Evolutionary conservation across 2,329 filamentous ascomycete genomes (phyloP), one percentile per base, ranked within the genome.

Genomic region (Zymoseptoria brevis): DNA sequence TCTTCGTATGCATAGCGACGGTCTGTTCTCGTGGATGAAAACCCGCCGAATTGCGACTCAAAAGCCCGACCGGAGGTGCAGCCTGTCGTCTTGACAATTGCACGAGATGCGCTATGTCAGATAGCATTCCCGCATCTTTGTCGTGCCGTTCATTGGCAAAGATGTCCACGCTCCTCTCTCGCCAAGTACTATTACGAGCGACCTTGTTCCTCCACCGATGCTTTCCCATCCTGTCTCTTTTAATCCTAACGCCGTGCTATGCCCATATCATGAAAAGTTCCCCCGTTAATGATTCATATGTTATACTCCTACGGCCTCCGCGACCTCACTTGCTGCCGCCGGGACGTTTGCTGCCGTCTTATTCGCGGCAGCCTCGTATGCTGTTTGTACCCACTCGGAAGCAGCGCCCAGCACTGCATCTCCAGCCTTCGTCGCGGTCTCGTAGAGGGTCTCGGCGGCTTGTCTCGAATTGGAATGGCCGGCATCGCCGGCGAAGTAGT

Each of bases 401-500:
- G 67, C 65, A 16, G 63, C 60, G 22, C 60, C 63, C 11, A 59
- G 49, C n/a, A 65, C 60, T 4, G 58, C 67, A 50, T 60, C 62
- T n/a, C 54, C 63, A 8, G 62, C 60, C 26, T 58, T 55, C 26
- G 62, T 61, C 35, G 67, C 64, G 9, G 57, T 62, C 19, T 61
- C 61, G 50, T 63, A 66, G 8, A 64, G 45, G 1, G 61, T 63
- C 26, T 64, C 62, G 7, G 60, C 64, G 13, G 62, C 63, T 45
- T 62, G 59, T 45, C 59, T 52, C 22, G 62, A 63, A 8, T 56
- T 51, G 41, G 60, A 57, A 11, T 26, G 35, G 24, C 60, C 56
- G 19, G 55, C 54, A 54, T 96, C 91, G 67, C 94, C 94, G 65
- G 87, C 87, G 75, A 90, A 89, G 80, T 99, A 99, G 80, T 96